A percentile compares a stretch with the other conserved stretches of the same genome.
Conservation (phyloP, 2,329 filamentous ascomycete species). For the Pseudomassariella vexata region DNA sequence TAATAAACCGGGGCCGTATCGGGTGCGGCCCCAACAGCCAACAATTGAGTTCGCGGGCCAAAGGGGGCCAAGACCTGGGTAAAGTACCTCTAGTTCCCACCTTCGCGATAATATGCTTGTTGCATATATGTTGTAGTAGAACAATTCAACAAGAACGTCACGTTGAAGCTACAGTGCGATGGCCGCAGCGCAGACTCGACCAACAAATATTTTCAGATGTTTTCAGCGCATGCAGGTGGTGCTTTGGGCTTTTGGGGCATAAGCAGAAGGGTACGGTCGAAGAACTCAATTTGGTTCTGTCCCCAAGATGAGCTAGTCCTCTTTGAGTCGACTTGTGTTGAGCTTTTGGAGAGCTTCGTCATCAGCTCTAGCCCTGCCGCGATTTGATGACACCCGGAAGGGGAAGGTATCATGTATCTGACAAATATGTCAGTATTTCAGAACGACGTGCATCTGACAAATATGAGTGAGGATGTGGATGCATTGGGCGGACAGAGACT, state of each 20-base stretch:
- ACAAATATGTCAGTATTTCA: too few relatives aligned
- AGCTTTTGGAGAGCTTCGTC: conserved; percentile 3
- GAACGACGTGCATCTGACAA: too few relatives aligned
- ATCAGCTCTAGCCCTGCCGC: not conserved
- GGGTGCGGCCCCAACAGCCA: conserved; percentile 9
- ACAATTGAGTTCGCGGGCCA: conserved; percentile 8
- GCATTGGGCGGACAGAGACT: too few relatives aligned
- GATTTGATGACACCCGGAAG: not conserved
- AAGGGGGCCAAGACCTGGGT: not conserved
- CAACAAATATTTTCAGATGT: not conserved
- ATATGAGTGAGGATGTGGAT: too few relatives aligned
- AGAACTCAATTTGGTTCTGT: conserved; percentile 1
- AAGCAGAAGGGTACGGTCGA: not conserved
- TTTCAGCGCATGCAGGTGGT: not conserved
- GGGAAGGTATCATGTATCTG: not conserved
- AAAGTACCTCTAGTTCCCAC: not conserved
- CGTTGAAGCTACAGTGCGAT: not conserved
- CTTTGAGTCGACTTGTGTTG: conserved; percentile 2
- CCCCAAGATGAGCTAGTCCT: conserved; percentile 3
- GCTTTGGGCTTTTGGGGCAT: not conserved
- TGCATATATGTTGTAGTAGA: not conserved
- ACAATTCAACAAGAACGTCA: not conserved
- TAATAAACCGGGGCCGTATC: not conserved
- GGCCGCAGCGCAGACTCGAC: not conserved
- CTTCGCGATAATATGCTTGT: not conserved